These are phyloP conservation scores for Pythium graminicola DNA, from an alignment of 352 stramenopile genomes.

Conservation along the genomic window DNA sequence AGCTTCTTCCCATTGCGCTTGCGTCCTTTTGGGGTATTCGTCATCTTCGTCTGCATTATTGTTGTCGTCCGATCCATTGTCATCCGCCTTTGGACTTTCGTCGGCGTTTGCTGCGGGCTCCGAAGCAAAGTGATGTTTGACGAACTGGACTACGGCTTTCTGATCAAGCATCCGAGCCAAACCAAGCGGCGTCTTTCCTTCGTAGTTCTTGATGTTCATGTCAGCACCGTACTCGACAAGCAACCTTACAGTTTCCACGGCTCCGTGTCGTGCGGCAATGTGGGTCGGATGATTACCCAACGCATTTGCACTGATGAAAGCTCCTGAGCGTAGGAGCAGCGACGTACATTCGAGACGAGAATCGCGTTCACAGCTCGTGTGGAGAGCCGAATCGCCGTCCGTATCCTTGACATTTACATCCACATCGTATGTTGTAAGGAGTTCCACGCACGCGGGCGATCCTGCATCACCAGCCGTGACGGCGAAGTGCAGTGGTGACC, in stretches of 20 bases:
- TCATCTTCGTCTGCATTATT: slow-evolving; percentile 11
- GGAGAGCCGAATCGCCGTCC: slow-evolving; percentile 59
- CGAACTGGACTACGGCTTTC: slow-evolving; percentile 46
- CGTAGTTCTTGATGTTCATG: slow-evolving; percentile 84
- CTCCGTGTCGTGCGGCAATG: slow-evolving; percentile 52
- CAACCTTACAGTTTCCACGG: slow-evolving; percentile 58
- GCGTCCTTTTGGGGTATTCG: slow-evolving; percentile 17
- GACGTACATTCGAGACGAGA: slow-evolving; percentile 39
- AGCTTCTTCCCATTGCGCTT: slow-evolving; percentile 39
- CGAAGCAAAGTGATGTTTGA: slow-evolving; percentile 51
- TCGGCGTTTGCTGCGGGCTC: slow-evolving; percentile 19
- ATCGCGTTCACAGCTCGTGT: slow-evolving; percentile 53
- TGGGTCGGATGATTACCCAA: slow-evolving; percentile 67
- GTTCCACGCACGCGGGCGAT: slow-evolving; percentile 33
- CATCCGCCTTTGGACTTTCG: neutral
- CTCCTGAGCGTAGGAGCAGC: slow-evolving; percentile 54
- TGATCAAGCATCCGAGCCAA: slow-evolving; percentile 69
- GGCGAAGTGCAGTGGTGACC: slow-evolving; percentile 65
- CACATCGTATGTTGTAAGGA: slow-evolving; percentile 60
- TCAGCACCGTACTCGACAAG: slow-evolving; percentile 73
- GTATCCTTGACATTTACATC: slow-evolving; percentile 68
- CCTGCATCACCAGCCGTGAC: slow-evolving; percentile 24
- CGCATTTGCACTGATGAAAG: slow-evolving; percentile 44
- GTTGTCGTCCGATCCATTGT: slow-evolving; percentile 15
- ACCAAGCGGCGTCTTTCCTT: slow-evolving; percentile 65